Base-by-base conservation (phyloP, 2,329 filamentous ascomycete species). In the Cercospora sp. region DNA sequence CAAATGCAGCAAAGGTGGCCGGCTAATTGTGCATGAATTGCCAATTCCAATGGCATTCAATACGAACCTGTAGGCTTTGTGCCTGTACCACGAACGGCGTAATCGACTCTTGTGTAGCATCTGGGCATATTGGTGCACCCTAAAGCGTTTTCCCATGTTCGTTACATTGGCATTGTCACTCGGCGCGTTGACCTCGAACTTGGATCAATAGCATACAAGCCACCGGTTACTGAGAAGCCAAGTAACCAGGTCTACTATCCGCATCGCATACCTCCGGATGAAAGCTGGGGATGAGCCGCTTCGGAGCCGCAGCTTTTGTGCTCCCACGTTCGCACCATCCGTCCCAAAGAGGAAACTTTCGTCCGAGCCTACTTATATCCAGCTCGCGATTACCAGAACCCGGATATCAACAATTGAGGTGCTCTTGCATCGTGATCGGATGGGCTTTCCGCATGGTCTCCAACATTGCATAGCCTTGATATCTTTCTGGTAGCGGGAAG, bases 341-440 rank as follows among this genome's bases (percentile, higher is more conserved):
- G 24, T 60, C 37, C 55, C 24, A 24, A 65, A 49, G 9, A 60
- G 53, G 53, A 51, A 65, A 34, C 21, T 32, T 32, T 32, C 49
- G 53, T 28, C 63, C 63, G 55, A 65, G 62, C n/a, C 12, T 59
- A 45, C 63, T 24, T 59, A 65, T 45, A 51, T 30, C 7, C 53
- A 65, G 55, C 63, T 60, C 53, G 63, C 63, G 63, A 65, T 65
- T 24, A 37, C 53, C 37, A 49, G 26, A 34, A 16, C 63, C 55
- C n/a, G 37, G 53, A 30, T 34, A 26, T 24, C 24, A 9, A 32
- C 3, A 32, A 16, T 28, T 9, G 34, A 32, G 26, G 24, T 40
- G 37, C 55, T 65, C 26, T 40, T 30, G 26, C 55, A 65, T 65
- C 63, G 63, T 26, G 53, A 24, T 65, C 55, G 63, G 55, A 58